These are phyloP conservation scores for Kokia cookei DNA, from an alignment of 441 rosid genomes.

Conservation along the genomic window DNA sequence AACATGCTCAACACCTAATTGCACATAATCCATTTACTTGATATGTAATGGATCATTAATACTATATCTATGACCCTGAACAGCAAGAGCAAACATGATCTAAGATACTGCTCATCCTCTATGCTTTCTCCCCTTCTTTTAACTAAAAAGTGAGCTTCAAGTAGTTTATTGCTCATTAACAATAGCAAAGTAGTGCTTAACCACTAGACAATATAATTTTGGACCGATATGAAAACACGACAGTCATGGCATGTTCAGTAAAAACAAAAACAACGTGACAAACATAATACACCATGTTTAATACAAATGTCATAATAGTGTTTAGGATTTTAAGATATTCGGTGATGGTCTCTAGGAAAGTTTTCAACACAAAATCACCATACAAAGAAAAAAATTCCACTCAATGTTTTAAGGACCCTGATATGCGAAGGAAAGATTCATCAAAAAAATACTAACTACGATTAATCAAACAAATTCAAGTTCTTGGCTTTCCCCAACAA, in stretches of 20 bases:
- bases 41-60: background rate
- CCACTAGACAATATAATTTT: background rate
- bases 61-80: background rate
- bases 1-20: background rate
- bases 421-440: background rate
- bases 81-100: background rate
- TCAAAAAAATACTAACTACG: background rate
- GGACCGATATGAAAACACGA: background rate
- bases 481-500: background rate
- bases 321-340: background rate
- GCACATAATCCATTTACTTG: background rate
- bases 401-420: background rate
- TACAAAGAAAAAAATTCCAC: background rate
- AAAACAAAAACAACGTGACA: background rate
- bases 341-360: background rate
- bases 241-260: background rate
- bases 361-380: background rate
- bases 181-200: background rate
- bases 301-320: background rate
- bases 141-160: background rate
- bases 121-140: background rate
- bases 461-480: background rate
- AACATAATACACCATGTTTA: background rate
- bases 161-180: background rate
- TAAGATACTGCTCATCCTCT: background rate